Evolutionary conservation across 345 rosid genomes (phyloP).

Genomic region (Gossypium mustelinum): DNA sequence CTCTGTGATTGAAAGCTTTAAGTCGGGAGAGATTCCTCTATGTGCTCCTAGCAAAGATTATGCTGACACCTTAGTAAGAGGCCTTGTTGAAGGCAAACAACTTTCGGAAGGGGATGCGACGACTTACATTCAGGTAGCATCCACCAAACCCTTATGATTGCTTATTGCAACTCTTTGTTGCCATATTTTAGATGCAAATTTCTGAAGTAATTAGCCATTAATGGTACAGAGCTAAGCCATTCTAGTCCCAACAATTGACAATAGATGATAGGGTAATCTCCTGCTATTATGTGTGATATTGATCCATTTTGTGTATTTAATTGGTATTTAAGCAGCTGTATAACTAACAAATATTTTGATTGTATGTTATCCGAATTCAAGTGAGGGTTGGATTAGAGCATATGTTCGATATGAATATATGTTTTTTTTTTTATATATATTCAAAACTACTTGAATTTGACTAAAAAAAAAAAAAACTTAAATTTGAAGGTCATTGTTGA

Average conservation of each 20-base stretch:
- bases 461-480: neutral
- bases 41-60: slow-evolving; percentile 50
- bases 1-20: slow-evolving; percentile 37
- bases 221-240: neutral
- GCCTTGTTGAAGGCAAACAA: slow-evolving; percentile 71
- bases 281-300: neutral
- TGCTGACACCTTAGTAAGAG: slow-evolving; percentile 45
- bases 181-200: neutral
- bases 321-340: neutral
- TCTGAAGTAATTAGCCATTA: neutral
- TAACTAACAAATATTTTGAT: neutral
- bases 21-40: slow-evolving; percentile 43
- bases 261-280: neutral
- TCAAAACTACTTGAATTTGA: neutral
- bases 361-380: neutral
- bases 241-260: neutral
- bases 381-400: neutral
- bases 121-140: slow-evolving; percentile 60
- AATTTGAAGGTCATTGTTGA: neutral
- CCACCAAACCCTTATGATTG: slow-evolving; percentile 42
- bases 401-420: neutral
- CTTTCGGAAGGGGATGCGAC: slow-evolving; percentile 54
- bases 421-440: neutral
- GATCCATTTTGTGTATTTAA: neutral
- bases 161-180: neutral